Percentiles rank a stretch among this genome's conserved stretches.
These are phyloP conservation scores for Volvox africanus DNA, from an alignment of 139 green algal species.

Conservation along the genomic window DNA sequence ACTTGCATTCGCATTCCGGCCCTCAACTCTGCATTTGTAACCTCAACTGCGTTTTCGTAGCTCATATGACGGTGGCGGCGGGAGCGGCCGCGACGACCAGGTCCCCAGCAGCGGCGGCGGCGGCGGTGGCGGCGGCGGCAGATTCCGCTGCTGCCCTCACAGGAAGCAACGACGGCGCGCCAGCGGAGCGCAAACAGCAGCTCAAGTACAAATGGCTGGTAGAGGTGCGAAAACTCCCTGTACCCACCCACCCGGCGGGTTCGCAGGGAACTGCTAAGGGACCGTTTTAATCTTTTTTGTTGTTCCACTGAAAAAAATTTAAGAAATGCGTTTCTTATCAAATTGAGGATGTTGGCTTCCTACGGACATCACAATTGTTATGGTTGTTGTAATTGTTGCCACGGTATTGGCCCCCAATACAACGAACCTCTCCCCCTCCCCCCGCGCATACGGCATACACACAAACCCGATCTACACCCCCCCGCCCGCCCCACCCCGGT, in stretches of 20 bases:
- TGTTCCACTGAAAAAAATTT: background rate
- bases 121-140: no score
- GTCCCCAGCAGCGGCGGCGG: no score
- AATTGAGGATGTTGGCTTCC: background rate
- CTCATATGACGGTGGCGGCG: no score
- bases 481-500: background rate
- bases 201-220: constrained; percentile 7
- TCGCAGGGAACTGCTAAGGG: no score
- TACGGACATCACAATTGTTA: background rate
- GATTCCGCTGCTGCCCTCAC: no score
- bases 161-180: background rate
- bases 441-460: background rate
- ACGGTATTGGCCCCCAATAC: background rate
- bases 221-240: background rate
- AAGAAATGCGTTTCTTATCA: background rate
- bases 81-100: no score
- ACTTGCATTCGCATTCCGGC: no score
- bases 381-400: background rate
- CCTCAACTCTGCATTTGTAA: no score
- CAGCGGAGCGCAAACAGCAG: no score
- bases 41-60: no score
- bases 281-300: background rate
- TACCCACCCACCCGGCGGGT: background rate
- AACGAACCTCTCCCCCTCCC: background rate
- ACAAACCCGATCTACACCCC: background rate